phyloP scores from a whole-genome alignment of 306 rosid genomes.

The Medicago ruthenica region DNA sequence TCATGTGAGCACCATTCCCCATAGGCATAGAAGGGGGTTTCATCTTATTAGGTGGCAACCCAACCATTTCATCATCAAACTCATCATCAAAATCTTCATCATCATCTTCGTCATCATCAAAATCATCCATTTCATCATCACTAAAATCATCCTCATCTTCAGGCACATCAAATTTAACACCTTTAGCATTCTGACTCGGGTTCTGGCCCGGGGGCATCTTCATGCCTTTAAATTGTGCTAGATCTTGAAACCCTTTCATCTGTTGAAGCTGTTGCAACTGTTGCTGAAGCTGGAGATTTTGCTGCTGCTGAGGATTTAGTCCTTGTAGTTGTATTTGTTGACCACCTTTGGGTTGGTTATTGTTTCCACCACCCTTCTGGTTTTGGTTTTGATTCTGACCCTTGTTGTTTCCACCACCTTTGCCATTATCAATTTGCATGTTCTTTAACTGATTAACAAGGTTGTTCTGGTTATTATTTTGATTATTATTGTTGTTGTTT shows the following conservation, averaged over 20 bases:
- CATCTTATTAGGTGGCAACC: constrained; percentile 52
- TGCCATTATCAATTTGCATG: constrained; percentile 64
- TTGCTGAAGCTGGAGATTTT: constrained; percentile 46
- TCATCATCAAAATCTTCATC: constrained; percentile 62
- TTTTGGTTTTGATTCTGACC: constrained; percentile 44
- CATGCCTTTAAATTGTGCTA: constrained; percentile 68
- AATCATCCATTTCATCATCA: constrained; percentile 60
- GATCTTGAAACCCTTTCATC: constrained; percentile 79
- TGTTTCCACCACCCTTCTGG: constrained; percentile 57
- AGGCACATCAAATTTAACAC: constrained; percentile 60
- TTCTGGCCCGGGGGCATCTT: constrained; percentile 18
- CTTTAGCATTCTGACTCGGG: constrained; percentile 57
- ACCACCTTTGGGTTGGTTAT: constrained; percentile 52
- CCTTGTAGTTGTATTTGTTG: constrained; percentile 43
- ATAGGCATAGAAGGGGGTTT: constrained; percentile 29
- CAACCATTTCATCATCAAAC: constrained; percentile 63
- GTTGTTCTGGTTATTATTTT: constrained; percentile 45
- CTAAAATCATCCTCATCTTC: constrained; percentile 60
- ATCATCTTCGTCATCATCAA: constrained; percentile 38
- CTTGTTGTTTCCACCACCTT: constrained; percentile 58
- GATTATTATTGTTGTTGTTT: constrained; percentile 43
- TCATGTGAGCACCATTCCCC: constrained; percentile 54
- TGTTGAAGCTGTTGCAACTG: constrained; percentile 66
- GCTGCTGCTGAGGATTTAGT: constrained; percentile 48
- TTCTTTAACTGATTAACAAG: constrained; percentile 66